These are phyloP conservation scores for Daucus carota DNA, from an alignment of 129 eudicot species.

Conservation along the genomic window DNA sequence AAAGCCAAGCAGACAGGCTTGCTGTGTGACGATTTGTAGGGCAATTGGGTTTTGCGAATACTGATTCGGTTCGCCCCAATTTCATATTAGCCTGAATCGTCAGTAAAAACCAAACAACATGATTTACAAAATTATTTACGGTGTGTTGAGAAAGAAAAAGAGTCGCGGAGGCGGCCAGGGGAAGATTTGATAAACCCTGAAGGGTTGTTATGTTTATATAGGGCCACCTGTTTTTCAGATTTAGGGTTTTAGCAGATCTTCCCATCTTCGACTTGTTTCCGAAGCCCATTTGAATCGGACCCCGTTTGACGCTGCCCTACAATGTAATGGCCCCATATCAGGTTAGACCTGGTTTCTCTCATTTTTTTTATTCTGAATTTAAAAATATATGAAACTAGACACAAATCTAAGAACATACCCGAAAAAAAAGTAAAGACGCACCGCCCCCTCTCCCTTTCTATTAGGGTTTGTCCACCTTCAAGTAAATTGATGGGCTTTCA, in stretches of 20 bases:
- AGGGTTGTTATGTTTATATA: background rate
- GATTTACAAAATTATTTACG: background rate
- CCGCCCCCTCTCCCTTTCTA: too few species aligned
- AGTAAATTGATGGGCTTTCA: too few species aligned
- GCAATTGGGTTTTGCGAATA: background rate
- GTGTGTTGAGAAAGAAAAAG: background rate
- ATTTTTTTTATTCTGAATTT: too few species aligned
- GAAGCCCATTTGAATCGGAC: too few species aligned
- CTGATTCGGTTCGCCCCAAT: background rate
- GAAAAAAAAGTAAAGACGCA: too few species aligned
- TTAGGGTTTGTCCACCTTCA: too few species aligned
- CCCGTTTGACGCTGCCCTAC: too few species aligned
- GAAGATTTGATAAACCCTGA: background rate
- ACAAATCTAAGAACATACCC: too few species aligned
- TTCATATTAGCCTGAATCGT: background rate
- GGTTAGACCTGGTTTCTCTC: too few species aligned
- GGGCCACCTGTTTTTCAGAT: background rate
- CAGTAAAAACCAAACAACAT: background rate
- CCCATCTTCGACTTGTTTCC: too few species aligned
- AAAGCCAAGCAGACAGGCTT: background rate
- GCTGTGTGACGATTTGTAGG: background rate
- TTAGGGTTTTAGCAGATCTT: background rate
- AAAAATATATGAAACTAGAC: too few species aligned
- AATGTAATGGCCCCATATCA: too few species aligned
- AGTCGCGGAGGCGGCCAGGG: background rate